These are phyloP conservation scores for Dovyalis caffra DNA, from an alignment of 345 rosid genomes.

Conservation along the genomic window DNA sequence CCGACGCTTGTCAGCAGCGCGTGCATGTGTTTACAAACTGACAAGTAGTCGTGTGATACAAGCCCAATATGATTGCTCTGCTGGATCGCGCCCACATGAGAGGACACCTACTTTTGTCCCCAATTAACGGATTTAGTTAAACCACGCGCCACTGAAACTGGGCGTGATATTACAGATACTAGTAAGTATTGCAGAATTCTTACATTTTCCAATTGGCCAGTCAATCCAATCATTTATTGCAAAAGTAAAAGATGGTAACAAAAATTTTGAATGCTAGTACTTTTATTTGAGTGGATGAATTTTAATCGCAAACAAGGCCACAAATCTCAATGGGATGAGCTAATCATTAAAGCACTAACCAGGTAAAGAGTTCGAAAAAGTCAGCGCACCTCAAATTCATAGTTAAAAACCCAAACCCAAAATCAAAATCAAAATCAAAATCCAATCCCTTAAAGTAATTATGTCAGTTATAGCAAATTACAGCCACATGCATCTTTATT, in stretches of 20 bases:
- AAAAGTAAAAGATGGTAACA: not conserved
- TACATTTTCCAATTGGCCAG: not conserved
- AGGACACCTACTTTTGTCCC: conserved; percentile 7
- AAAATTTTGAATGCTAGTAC: not conserved
- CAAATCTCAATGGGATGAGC: not conserved
- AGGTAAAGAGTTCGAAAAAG: not conserved
- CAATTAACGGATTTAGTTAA: not conserved
- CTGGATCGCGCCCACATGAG: conserved; percentile 1
- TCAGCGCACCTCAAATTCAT: not conserved
- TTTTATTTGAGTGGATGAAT: not conserved
- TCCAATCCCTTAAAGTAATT: not conserved
- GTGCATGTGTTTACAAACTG: not conserved
- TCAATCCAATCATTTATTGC: not conserved
- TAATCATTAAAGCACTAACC: not conserved
- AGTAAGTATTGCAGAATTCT: not conserved
- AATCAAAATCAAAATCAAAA: no score
- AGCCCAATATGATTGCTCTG: not conserved
- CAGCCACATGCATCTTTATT: no score
- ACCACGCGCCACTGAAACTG: conserved; percentile 9
- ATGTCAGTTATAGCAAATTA: not conserved
- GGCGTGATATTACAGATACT: not conserved
- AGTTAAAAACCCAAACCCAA: not conserved
- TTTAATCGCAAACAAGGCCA: not conserved
- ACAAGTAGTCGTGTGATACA: conserved; percentile 9
- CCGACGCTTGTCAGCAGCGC: conserved; percentile 1